Conservation (phyloP, 2,329 filamentous ascomycete species). For the Diaporthe sp. region DNA sequence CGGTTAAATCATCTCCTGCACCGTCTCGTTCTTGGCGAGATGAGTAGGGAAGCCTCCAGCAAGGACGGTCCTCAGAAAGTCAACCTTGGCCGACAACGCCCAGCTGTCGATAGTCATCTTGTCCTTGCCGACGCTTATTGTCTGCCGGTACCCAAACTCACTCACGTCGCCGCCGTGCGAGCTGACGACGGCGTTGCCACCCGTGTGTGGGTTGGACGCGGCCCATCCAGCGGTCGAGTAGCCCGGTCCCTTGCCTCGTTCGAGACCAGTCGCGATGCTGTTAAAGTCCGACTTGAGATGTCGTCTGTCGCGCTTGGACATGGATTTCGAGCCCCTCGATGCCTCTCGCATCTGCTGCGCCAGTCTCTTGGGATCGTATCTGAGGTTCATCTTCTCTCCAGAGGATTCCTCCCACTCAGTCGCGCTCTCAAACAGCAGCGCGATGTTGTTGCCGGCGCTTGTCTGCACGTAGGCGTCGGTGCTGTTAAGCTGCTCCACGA, state of each 20-base stretch:
- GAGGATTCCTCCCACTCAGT: constrained; percentile 64
- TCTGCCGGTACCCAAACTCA: constrained; percentile 68
- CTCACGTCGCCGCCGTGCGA: constrained; percentile 56
- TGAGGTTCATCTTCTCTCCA: constrained; percentile 63
- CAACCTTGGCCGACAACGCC: constrained; percentile 64
- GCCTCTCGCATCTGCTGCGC: constrained; percentile 63
- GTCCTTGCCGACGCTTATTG: constrained; percentile 62
- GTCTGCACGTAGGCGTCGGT: constrained; percentile 80
- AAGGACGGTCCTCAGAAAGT: constrained; percentile 63
- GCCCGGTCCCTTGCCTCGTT: constrained; percentile 66
- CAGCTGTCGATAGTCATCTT: constrained; percentile 64
- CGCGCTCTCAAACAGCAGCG: constrained; percentile 83
- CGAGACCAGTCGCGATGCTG: constrained; percentile 68
- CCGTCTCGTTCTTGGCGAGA: constrained; percentile 56
- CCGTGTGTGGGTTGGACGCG: constrained; percentile 59
- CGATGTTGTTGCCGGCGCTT: constrained; percentile 84
- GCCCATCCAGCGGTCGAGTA: constrained; percentile 64
- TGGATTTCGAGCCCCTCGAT: constrained; percentile 62
- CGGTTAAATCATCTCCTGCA: constrained; percentile 53
- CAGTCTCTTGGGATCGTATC: constrained; percentile 65
- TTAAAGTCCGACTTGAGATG: constrained; percentile 63
- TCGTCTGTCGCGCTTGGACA: constrained; percentile 64
- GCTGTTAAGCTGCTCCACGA: constrained; percentile 88
- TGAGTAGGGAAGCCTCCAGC: constrained; percentile 60
- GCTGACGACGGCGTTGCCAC: constrained; percentile 56